Evolutionary conservation across 2,329 filamentous ascomycete species (phyloP).

Genomic region (Teratosphaeria destructans): DNA sequence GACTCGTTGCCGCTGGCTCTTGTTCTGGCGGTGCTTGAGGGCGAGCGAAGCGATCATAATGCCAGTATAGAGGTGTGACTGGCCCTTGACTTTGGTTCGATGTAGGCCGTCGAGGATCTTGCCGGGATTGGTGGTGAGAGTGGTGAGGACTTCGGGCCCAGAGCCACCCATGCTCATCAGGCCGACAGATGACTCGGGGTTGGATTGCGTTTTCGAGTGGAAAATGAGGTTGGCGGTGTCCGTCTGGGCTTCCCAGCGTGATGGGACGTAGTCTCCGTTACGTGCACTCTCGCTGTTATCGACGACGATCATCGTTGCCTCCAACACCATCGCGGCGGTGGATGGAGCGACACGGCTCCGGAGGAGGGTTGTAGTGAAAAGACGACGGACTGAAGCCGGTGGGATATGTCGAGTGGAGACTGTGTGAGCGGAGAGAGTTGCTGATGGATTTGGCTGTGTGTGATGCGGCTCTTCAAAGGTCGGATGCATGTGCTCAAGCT

Average conservation of each 20-base stretch:
- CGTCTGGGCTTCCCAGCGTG: conserved; percentile 89
- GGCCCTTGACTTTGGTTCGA: conserved; percentile 86
- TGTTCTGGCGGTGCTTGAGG: conserved; percentile 95
- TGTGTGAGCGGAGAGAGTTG: background rate
- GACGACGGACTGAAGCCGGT: background rate
- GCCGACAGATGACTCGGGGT: conserved; percentile 93
- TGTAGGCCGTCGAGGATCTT: conserved; percentile 89
- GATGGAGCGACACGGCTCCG: conserved; percentile 1
- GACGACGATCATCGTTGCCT: conserved; percentile 98
- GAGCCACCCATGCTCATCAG: conserved; percentile 98
- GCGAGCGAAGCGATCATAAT: conserved; percentile 97
- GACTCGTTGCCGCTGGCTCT: conserved; percentile 91
- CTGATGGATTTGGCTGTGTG: background rate
- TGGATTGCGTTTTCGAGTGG: conserved; percentile 86
- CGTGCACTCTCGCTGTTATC: conserved; percentile 98
- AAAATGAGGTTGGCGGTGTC: conserved; percentile 94
- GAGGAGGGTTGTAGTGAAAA: background rate
- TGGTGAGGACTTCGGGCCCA: conserved; percentile 94
- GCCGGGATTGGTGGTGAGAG: conserved; percentile 89
- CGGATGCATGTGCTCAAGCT: background rate
- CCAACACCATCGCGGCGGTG: conserved; percentile 76
- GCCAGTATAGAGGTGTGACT: conserved; percentile 77
- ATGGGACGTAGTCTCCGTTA: conserved; percentile 87
- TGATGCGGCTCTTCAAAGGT: background rate
- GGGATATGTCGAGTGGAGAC: background rate